Percentiles rank a stretch among this genome's conserved stretches.
Conservation (phyloP, 129 eudicot species). For the Scalesia atractyloides region DNA sequence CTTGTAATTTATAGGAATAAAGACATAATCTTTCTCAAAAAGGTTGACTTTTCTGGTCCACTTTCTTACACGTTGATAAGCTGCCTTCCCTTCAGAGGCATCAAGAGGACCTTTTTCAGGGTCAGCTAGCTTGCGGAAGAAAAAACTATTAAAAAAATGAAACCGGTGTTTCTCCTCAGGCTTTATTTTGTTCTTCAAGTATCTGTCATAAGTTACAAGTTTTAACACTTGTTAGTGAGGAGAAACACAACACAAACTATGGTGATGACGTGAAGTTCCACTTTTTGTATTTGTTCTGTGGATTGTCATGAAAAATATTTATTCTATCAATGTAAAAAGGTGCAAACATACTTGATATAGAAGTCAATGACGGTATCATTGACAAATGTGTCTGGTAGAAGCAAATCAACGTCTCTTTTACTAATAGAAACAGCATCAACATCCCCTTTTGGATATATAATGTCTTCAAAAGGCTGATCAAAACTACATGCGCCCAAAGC, state of each 20-base stretch:
- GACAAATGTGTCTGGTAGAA: conserved; percentile 80
- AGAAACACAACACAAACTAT: not conserved
- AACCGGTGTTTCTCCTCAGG: conserved; percentile 60
- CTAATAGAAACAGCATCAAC: conserved; percentile 85
- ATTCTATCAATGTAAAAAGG: not conserved
- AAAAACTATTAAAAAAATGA: conserved; percentile 90
- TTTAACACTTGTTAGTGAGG: conserved; percentile 12
- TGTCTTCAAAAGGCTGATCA: conserved; percentile 68
- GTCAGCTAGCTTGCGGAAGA: conserved; percentile 92
- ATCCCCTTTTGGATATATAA: conserved; percentile 87
- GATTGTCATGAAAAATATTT: not conserved
- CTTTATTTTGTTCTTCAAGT: conserved; percentile 60
- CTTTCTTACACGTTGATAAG: conserved; percentile 90
- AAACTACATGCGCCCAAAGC: conserved; percentile 48
- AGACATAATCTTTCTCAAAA: conserved; percentile 81
- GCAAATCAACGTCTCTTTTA: conserved; percentile 85
- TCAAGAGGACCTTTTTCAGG: conserved; percentile 80
- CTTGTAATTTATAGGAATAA: conserved; percentile 93
- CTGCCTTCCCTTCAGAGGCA: conserved; percentile 76
- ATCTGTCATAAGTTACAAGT: conserved; percentile 46
- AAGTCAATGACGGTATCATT: conserved; percentile 96
- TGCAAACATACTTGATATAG: conserved; percentile 70
- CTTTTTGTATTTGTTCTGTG: not conserved
- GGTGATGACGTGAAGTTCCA: not conserved
- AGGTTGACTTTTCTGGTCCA: conserved; percentile 96